A percentile compares a stretch with the other conserved stretches of the same genome.
Evolutionary conservation across 78 protist genomes (phyloP).

Genomic region (Tieghemostelium lacteum): DNA sequence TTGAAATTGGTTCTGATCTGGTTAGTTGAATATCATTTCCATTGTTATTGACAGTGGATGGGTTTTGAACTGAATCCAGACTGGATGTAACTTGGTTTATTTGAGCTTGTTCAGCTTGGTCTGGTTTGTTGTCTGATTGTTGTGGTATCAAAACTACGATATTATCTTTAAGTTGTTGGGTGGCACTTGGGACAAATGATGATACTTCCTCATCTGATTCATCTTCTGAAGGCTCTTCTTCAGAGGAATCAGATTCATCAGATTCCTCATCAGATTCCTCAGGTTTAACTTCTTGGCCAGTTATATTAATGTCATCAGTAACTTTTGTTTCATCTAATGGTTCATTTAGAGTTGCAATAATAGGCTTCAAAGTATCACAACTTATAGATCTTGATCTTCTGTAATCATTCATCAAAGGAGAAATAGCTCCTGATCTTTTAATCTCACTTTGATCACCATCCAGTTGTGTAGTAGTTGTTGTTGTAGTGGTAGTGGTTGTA

Average conservation of each 20-base stretch:
- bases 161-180: too few species aligned
- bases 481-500: background rate
- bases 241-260: background rate
- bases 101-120: background rate
- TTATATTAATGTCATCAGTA: background rate
- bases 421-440: background rate
- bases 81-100: background rate
- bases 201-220: constrained; percentile 1
- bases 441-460: background rate
- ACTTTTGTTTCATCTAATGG: background rate
- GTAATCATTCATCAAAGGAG: background rate
- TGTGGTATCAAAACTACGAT: too few species aligned
- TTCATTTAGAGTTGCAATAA: background rate
- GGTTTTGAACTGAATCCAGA: background rate
- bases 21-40: too few species aligned
- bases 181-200: background rate
- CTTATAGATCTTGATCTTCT: constrained; percentile 47
- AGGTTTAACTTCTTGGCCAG: constrained; percentile 1
- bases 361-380: constrained; percentile 8
- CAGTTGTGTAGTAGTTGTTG: background rate
- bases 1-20: too few species aligned
- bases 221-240: background rate
- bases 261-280: background rate
- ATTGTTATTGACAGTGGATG: background rate
- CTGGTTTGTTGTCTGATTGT: background rate